Evolutionary conservation across 1,284 basidiomycete species (phyloP).

Genomic region (Takashimella koratensis): DNA sequence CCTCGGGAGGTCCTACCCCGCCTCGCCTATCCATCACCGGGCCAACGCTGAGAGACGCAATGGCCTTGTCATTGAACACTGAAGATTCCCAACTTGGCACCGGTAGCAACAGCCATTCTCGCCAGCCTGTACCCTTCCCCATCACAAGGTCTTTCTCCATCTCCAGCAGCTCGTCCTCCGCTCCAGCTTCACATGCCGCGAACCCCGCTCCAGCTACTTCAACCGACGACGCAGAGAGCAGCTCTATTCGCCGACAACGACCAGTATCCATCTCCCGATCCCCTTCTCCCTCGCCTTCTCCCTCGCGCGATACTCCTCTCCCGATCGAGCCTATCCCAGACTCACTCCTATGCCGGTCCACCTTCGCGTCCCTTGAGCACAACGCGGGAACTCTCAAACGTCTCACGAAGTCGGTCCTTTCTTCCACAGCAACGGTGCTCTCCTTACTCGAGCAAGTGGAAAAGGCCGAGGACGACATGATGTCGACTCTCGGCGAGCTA

Average conservation of each 20-base stretch:
- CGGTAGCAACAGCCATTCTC: neutral
- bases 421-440: slow-evolving; percentile 24
- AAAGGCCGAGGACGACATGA: slow-evolving; percentile 43
- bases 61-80: neutral
- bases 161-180: neutral
- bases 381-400: slow-evolving; percentile 39
- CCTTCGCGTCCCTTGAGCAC: slow-evolving; percentile 41
- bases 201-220: neutral
- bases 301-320: slow-evolving; percentile 9
- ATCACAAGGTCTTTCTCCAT: neutral
- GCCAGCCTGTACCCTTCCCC: neutral
- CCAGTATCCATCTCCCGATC: neutral
- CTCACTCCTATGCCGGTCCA: slow-evolving; percentile 44
- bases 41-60: neutral
- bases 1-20: no score
- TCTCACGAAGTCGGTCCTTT: slow-evolving; percentile 36
- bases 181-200: neutral
- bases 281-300: slow-evolving; percentile 1
- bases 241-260: neutral
- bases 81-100: neutral
- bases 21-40: neutral
- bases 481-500: slow-evolving; percentile 35
- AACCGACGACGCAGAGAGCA: neutral
- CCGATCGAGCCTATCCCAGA: slow-evolving; percentile 40
- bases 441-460: slow-evolving; percentile 42